Conservation (phyloP, 2,329 filamentous ascomycete genomes). For the Microdochium bolleyi region DNA sequence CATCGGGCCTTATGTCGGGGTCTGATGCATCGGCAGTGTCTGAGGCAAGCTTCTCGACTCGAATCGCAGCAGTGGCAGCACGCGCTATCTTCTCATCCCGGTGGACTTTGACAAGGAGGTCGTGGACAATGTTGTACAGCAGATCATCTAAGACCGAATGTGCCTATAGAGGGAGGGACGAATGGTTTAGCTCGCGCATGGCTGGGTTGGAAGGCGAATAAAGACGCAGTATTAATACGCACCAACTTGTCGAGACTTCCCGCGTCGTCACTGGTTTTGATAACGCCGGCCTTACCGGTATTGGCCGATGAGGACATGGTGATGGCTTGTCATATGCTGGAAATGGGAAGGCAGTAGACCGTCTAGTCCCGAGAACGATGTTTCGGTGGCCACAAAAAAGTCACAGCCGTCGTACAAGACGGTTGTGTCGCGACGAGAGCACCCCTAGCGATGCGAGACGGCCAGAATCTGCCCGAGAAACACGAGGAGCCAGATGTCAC, state of each 20-base stretch:
- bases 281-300: constrained; percentile 49
- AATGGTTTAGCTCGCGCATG: not conserved
- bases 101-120: constrained; percentile 66
- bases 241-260: constrained; percentile 51
- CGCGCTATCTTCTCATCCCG: constrained; percentile 72
- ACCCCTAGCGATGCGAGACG: no score
- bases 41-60: constrained; percentile 53
- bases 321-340: not conserved
- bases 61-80: constrained; percentile 55
- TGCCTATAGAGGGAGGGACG: constrained; percentile 31
- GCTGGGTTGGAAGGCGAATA: constrained; percentile 3
- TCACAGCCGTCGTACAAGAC: no score
- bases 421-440: no score
- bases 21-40: constrained; percentile 45
- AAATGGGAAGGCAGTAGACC: not conserved
- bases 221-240: constrained; percentile 24
- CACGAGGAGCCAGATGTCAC: no score
- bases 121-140: constrained; percentile 69
- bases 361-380: not conserved
- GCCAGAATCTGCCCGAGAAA: no score
- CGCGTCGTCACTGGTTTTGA: constrained; percentile 44
- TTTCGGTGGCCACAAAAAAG: not conserved
- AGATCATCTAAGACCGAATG: constrained; percentile 65
- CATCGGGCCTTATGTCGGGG: constrained; percentile 44
- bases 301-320: constrained; percentile 13